These are phyloP conservation scores for Hyaloscypha hepaticicola DNA, from an alignment of 495 filamentous ascomycete species.

Conservation along the genomic window DNA sequence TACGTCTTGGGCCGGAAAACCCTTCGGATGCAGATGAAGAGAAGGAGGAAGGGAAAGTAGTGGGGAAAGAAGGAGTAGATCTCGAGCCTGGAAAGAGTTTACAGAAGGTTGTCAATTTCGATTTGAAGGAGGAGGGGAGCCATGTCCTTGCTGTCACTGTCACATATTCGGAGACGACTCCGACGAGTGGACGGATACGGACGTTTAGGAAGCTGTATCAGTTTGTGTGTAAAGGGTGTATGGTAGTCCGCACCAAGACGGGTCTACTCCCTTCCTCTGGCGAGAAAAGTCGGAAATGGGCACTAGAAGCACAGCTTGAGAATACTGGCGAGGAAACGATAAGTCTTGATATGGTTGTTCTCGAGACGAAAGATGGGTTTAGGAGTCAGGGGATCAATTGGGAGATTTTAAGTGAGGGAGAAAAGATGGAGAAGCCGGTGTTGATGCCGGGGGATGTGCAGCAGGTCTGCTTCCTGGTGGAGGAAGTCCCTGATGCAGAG, in stretches of 20 bases:
- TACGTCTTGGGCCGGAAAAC: constrained; percentile 29
- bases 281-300: constrained; percentile 42
- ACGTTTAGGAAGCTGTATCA: constrained; percentile 97
- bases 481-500: constrained; percentile 57
- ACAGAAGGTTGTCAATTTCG: constrained; percentile 80
- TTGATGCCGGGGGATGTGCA: constrained; percentile 83
- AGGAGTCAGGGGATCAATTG: constrained; percentile 51
- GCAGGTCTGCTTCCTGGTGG: constrained; percentile 87
- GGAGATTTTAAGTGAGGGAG: constrained; percentile 42
- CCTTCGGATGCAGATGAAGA: constrained; percentile 13
- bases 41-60: constrained; percentile 14
- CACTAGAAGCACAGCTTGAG: constrained; percentile 91
- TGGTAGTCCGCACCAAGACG: constrained; percentile 88
- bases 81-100: constrained; percentile 67
- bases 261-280: constrained; percentile 49
- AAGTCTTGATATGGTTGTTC: constrained; percentile 54
- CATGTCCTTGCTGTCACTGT: constrained; percentile 95
- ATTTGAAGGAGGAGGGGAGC: constrained; percentile 90
- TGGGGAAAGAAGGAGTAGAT: constrained; percentile 39
- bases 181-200: constrained; percentile 67
- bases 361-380: constrained; percentile 50
- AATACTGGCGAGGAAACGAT: constrained; percentile 76
- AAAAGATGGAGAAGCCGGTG: constrained; percentile 51
- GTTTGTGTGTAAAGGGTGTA: constrained; percentile 84
- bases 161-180: constrained; percentile 73